Evolutionary conservation across 2,329 filamentous ascomycete genomes (phyloP).

Genomic region (Teratosphaeria viscida): DNA sequence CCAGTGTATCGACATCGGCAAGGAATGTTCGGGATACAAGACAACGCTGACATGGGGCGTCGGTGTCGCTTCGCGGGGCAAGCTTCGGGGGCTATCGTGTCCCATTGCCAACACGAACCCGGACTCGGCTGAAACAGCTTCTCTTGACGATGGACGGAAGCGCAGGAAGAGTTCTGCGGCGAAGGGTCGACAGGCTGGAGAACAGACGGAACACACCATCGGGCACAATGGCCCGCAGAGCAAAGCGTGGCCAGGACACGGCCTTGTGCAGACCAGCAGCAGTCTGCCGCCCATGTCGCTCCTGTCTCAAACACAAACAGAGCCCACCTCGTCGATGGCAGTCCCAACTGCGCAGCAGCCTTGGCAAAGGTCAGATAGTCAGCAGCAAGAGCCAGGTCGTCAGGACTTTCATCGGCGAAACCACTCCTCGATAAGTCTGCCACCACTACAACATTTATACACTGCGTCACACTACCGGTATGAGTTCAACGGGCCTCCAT

Average conservation of each 20-base stretch:
- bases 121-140: slow-evolving; percentile 8
- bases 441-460: slow-evolving; percentile 6
- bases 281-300: slow-evolving; percentile 2
- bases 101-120: slow-evolving; percentile 43
- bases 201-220: not conserved
- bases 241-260: not conserved
- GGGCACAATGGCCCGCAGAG: not conserved
- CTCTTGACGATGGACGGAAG: slow-evolving; percentile 6
- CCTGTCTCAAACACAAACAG: not conserved
- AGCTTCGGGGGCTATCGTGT: slow-evolving; percentile 78
- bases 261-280: not conserved
- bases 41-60: slow-evolving; percentile 95
- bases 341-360: slow-evolving; percentile 17
- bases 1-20: slow-evolving; percentile 81
- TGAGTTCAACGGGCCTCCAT: slow-evolving; percentile 34
- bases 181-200: slow-evolving; percentile 5
- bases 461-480: slow-evolving; percentile 26
- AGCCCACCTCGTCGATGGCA: not conserved
- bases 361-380: slow-evolving; percentile 30
- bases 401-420: not conserved
- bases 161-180: slow-evolving; percentile 17
- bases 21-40: slow-evolving; percentile 92
- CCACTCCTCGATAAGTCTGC: slow-evolving; percentile 4
- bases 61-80: slow-evolving; percentile 88
- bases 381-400: slow-evolving; percentile 23